Conservation (phyloP, 345 rosid species). For the Euphorbia peplus region DNA sequence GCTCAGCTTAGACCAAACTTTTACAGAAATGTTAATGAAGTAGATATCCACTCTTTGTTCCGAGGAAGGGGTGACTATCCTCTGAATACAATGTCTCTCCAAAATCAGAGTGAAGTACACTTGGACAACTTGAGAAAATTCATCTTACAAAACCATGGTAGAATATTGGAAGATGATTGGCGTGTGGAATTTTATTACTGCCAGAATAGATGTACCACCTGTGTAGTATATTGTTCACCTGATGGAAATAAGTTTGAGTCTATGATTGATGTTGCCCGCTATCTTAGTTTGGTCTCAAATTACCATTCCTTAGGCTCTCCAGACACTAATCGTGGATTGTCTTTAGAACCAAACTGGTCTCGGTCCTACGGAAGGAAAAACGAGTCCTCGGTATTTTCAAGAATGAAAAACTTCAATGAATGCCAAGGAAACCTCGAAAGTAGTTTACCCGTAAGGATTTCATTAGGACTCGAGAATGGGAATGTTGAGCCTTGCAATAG, state of each 20-base stretch:
- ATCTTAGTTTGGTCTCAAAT: conserved; percentile 33
- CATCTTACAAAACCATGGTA: conserved; percentile 17
- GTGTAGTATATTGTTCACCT: conserved; percentile 19
- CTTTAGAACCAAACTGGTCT: conserved; percentile 22
- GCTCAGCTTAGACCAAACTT: conserved; percentile 5
- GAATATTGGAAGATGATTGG: conserved; percentile 19
- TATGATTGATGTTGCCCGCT: conserved; percentile 29
- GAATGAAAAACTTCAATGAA: conserved; percentile 22
- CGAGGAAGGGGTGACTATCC: conserved; percentile 15
- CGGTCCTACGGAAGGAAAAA: conserved; percentile 20
- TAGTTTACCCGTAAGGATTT: conserved; percentile 19
- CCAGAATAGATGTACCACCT: conserved; percentile 15
- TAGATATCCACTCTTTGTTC: background rate
- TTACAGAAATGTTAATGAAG: conserved; percentile 14
- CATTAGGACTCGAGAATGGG: conserved; percentile 2
- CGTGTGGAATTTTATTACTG: conserved; percentile 18
- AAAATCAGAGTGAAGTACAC: conserved; percentile 11
- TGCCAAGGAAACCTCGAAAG: conserved; percentile 23
- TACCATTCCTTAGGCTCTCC: conserved; percentile 17
- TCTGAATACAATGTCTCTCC: background rate
- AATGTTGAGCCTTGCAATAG: conserved; percentile 14
- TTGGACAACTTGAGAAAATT: conserved; percentile 19
- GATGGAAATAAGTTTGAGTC: conserved; percentile 32
- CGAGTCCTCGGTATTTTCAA: conserved; percentile 24
- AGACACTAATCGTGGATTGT: conserved; percentile 22